These are phyloP conservation scores for Moringa oleifera DNA, from an alignment of 345 rosid species.

Conservation along the genomic window DNA sequence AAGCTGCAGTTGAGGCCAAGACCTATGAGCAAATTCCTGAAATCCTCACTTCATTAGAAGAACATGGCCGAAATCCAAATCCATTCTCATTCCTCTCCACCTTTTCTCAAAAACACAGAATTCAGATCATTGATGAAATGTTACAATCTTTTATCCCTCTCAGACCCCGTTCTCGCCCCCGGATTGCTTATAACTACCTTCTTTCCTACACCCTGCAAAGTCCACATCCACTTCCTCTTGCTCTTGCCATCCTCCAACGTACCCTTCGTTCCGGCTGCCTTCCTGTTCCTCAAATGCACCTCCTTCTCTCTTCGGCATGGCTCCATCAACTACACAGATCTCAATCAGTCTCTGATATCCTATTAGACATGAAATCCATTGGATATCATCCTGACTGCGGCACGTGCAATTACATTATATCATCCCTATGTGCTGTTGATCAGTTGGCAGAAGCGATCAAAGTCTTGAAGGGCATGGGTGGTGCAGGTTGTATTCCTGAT, in stretches of 20 bases:
- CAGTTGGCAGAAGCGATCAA: constrained; percentile 56
- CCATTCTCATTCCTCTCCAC: constrained; percentile 65
- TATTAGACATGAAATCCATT: constrained; percentile 53
- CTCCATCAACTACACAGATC: constrained; percentile 27
- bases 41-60: constrained; percentile 38
- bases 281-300: constrained; percentile 54
- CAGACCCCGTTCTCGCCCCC: constrained; percentile 51
- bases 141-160: constrained; percentile 51
- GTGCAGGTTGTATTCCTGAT: constrained; percentile 67
- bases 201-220: constrained; percentile 61
- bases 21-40: constrained; percentile 55
- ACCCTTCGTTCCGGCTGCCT: constrained; percentile 70
- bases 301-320: constrained; percentile 68
- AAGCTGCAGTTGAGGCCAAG: constrained; percentile 51
- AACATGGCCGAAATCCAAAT: constrained; percentile 35
- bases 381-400: constrained; percentile 68
- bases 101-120: constrained; percentile 34
- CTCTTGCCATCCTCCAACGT: constrained; percentile 63
- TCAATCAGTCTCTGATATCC: constrained; percentile 32
- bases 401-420: constrained; percentile 56
- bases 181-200: constrained; percentile 49
- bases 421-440: constrained; percentile 70
- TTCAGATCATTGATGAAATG: constrained; percentile 50
- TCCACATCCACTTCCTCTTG: constrained; percentile 55
- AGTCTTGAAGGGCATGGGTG: constrained; percentile 54